Evolutionary conservation across 345 rosid genomes (phyloP).

Genomic region (Boechera divaricarpa): DNA sequence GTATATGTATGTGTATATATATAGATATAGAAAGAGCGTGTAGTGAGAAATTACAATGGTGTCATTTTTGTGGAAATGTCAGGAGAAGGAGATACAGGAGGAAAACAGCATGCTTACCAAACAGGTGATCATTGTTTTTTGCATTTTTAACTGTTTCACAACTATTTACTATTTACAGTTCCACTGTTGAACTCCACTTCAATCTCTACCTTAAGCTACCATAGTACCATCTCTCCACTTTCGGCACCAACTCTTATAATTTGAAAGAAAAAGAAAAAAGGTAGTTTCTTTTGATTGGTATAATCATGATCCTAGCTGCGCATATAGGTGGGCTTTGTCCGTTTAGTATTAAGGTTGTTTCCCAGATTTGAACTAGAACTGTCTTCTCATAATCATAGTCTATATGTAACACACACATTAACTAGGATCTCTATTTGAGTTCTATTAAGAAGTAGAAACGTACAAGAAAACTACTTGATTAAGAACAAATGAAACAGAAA

Average conservation of each 20-base stretch:
- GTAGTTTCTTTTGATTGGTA: slow-evolving; percentile 33
- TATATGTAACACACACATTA: slow-evolving; percentile 21
- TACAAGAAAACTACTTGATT: neutral
- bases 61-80: slow-evolving; percentile 40
- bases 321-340: slow-evolving; percentile 40
- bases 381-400: slow-evolving; percentile 29
- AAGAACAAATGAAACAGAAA: neutral
- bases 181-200: slow-evolving; percentile 41
- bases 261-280: neutral
- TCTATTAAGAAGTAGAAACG: slow-evolving; percentile 11
- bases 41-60: slow-evolving; percentile 10
- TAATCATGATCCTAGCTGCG: slow-evolving; percentile 35
- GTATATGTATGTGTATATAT: too few species aligned
- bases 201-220: slow-evolving; percentile 29
- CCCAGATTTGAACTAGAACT: slow-evolving; percentile 32
- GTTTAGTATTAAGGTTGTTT: slow-evolving; percentile 48
- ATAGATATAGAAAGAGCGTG: neutral
- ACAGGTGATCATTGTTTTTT: slow-evolving; percentile 56
- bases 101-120: slow-evolving; percentile 69
- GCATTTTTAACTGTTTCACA: slow-evolving; percentile 26
- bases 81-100: slow-evolving; percentile 73
- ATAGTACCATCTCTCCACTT: slow-evolving; percentile 16
- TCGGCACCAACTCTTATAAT: slow-evolving; percentile 39
- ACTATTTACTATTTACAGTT: slow-evolving; percentile 30
- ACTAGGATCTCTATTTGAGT: slow-evolving; percentile 12